These are phyloP conservation scores for Phytophthora pistaciae DNA, from an alignment of 352 stramenopile species.

Conservation along the genomic window DNA sequence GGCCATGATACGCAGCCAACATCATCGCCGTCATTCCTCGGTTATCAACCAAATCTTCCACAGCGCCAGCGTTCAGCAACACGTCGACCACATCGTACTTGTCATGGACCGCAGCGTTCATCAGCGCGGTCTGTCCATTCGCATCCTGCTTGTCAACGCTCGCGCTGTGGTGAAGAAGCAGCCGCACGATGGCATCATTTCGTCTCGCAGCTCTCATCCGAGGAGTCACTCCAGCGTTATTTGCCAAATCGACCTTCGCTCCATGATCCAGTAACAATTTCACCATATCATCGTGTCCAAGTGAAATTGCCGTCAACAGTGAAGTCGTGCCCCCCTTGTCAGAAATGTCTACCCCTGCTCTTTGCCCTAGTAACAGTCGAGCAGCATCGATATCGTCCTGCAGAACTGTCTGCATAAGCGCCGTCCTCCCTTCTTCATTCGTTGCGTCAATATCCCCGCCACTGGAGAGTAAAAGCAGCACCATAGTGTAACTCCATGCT, in stretches of 20 bases:
- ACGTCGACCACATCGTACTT: not conserved
- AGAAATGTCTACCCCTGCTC: not conserved
- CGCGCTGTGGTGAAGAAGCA: not conserved
- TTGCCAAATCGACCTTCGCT: not conserved
- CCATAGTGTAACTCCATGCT: not conserved
- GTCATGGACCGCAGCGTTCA: not conserved
- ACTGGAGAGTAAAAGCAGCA: not conserved
- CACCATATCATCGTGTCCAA: not conserved
- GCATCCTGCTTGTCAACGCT: not conserved
- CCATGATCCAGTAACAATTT: not conserved
- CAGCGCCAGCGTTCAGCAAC: not conserved
- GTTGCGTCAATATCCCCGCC: not conserved
- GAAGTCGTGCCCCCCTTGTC: not conserved
- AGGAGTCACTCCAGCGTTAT: not conserved
- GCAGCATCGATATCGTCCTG: not conserved
- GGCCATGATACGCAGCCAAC: not conserved
- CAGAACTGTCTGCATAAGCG: not conserved
- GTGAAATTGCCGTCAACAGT: not conserved
- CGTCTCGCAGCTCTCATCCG: not conserved
- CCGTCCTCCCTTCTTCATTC: not conserved
- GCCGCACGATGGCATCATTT: not conserved
- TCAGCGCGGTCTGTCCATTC: not conserved
- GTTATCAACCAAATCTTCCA: not conserved
- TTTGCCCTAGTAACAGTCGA: not conserved
- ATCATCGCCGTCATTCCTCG: not conserved